Evolutionary conservation across 1,284 basidiomycete genomes (phyloP), one percentile per base, ranked within the genome.

Genomic region (Boletus hoseneyae): DNA sequence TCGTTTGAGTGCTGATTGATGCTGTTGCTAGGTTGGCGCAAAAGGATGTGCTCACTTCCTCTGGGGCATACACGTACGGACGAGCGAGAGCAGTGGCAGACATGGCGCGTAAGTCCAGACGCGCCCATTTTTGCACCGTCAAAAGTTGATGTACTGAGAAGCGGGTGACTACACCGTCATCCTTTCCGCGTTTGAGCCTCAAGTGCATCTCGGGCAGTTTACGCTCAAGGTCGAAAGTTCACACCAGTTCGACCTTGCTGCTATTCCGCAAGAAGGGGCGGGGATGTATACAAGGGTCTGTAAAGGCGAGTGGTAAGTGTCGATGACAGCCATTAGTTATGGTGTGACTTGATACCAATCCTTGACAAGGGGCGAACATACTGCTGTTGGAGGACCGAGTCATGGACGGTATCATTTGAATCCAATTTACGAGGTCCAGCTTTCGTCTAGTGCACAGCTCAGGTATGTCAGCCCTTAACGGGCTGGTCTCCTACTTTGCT

Each of bases 201-300:
- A 64, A 38, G 76, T 75, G 6, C 78, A 85, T 52, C 70, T 74
- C 3, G 90, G 89, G 3, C 57, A 75, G 13, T 96, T 84, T 66
- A 73, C 73, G 0, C 66, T 97, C 19, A 71, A 71, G 18, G 68
- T 90, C 3, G 82, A 89, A 46, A 82, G 84, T 41, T 77, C 82
- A 0, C 62, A 71, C 18, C 77, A 79, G n/a, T 76, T 87, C 46
- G 80, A 85, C 37, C 69, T 94, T 50, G 83, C 81, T 54, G 72
- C 85, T 2, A 95, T 98, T 56, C 86, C 88, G 0, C 82, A 85
- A 48, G 94, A 97, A 69, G 93, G 93, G 0, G 91, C 93, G 0
- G 94, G 94, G 1, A 92, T 97, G 93, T 96, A 87, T 63, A 73
- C 71, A 29, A 85, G 90, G 54, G 66, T 75, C 0, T 57, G 89